Conservation (phyloP, 2,329 filamentous ascomycete species). For the Neophaeococcomyces aloes region DNA sequence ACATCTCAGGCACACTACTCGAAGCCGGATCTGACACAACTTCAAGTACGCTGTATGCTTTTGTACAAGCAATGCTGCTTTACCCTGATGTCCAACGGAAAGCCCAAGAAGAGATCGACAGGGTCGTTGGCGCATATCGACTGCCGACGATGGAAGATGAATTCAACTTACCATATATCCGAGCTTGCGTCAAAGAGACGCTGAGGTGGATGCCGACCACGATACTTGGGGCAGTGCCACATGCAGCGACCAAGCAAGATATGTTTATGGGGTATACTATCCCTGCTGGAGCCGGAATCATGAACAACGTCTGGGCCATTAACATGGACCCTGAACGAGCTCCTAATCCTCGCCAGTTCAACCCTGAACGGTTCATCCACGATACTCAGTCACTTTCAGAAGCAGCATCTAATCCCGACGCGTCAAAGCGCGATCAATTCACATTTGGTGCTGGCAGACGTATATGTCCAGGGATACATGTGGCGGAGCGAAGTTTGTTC, state of each 20-base stretch:
- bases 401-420: constrained; percentile 26
- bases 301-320: constrained; percentile 21
- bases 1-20: constrained; percentile 24
- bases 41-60: constrained; percentile 17
- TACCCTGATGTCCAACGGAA: constrained; percentile 37
- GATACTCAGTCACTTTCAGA: constrained; percentile 24
- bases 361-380: constrained; percentile 24
- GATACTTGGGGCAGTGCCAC: constrained; percentile 17
- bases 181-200: constrained; percentile 46
- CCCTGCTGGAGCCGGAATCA: constrained; percentile 15
- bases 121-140: constrained; percentile 39
- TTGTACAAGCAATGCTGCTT: constrained; percentile 41
- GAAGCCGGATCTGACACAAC: constrained; percentile 18
- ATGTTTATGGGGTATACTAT: constrained; percentile 18
- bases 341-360: constrained; percentile 24
- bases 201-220: constrained; percentile 43
- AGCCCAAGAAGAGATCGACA: constrained; percentile 41
- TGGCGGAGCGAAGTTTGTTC: constrained; percentile 26
- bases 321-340: constrained; percentile 23
- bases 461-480: constrained; percentile 27
- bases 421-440: constrained; percentile 21
- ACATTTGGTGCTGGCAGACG: constrained; percentile 26
- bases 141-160: constrained; percentile 42
- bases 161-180: constrained; percentile 41
- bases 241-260: constrained; percentile 17